Evolutionary conservation across 1,284 basidiomycete genomes (phyloP), one percentile per base, ranked within the genome.

Genomic region (Cutaneotrichosporon sp.): DNA sequence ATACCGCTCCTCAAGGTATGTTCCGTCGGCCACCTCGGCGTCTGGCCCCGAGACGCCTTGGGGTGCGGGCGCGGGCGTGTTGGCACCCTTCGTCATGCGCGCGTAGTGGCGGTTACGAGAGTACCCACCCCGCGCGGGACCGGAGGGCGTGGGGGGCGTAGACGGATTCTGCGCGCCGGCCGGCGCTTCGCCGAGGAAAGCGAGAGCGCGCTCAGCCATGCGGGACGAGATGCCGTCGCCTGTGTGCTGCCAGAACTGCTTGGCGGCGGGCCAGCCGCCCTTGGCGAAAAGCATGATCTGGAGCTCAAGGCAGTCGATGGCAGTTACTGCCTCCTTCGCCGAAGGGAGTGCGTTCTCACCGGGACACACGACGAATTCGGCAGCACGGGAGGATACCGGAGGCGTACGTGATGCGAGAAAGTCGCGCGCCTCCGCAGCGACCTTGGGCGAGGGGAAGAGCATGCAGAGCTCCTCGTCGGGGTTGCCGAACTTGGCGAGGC

Each of bases 181-280:
- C 5, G 82, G 79, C 13, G 74, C 69, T 67, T 82, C 81, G 13
- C 82, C 82, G 7, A 93, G 83, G 72, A 91, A 82, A 22, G 86
- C 82, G 31, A 98, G 84, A 71, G 90, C 93, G 58, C 87, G 84
- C 63, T 96, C 92, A 1, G 95, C 94, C 40, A 90, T 81, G 22
- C 96, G 88, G 67, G 91, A 94, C 1, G 90, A 92, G 58, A 99
- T 89, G 0, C 94, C 94, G 68, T 90, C 83, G 0, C 96, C 96
- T 0, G 90, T 89, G 75, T 98, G 95, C 73, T 98, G 95, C 94
- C 96, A 97, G 78, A 95, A 97, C 75, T 92, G 86, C 79, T 92
- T 97, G 14, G 91, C 93, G 5, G 90, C 76, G 0, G 85, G 75
- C 70, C 87, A 90, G 4, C 84, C 77, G n/a, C 86, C 83, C 14